Conservation (phyloP, 1,284 basidiomycete genomes). For the Cutaneotrichosporon sp. region DNA sequence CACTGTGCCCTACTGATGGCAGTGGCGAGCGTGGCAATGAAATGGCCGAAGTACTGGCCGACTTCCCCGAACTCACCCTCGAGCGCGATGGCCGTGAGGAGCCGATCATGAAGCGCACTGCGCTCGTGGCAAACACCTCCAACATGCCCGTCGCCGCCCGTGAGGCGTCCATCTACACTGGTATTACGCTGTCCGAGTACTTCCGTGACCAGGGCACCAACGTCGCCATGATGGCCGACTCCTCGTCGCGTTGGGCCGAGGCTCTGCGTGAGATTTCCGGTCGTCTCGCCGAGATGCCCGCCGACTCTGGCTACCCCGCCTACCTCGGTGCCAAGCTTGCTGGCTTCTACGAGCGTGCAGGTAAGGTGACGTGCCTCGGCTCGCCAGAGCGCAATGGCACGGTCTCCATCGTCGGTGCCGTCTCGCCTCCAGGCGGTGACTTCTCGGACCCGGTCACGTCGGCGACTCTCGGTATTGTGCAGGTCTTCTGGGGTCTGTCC, state of each 20-base stretch:
- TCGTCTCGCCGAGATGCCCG: slow-evolving; percentile 99
- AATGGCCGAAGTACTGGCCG: slow-evolving; percentile 99
- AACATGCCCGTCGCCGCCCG: slow-evolving; percentile 99
- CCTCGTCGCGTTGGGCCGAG: slow-evolving; percentile 98
- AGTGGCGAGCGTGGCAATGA: slow-evolving; percentile 31
- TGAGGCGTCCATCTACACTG: slow-evolving; percentile 99
- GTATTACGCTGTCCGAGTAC: slow-evolving; percentile 98
- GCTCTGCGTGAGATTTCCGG: slow-evolving; percentile 98
- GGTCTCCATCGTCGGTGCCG: slow-evolving; percentile 97
- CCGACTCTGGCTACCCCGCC: slow-evolving; percentile 97
- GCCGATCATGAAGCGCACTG: slow-evolving; percentile 99
- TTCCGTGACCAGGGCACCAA: slow-evolving; percentile 98
- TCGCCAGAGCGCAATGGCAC: slow-evolving; percentile 84
- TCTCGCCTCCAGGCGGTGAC: slow-evolving; percentile 97
- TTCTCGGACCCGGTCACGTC: slow-evolving; percentile 99
- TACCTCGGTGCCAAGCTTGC: slow-evolving; percentile 95
- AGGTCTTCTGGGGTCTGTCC: slow-evolving; percentile 68
- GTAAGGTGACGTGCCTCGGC: slow-evolving; percentile 89
- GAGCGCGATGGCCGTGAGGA: slow-evolving; percentile 85
- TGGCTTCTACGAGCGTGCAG: slow-evolving; percentile 98
- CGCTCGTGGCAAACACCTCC: slow-evolving; percentile 97
- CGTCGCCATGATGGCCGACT: slow-evolving; percentile 99
- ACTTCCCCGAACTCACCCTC: slow-evolving; percentile 93
- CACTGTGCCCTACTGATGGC: no score
- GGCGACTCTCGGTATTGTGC: slow-evolving; percentile 95